Evolutionary conservation across 768 basidiomycete genomes (phyloP).

Genomic region (Leccinum aurantiacum): DNA sequence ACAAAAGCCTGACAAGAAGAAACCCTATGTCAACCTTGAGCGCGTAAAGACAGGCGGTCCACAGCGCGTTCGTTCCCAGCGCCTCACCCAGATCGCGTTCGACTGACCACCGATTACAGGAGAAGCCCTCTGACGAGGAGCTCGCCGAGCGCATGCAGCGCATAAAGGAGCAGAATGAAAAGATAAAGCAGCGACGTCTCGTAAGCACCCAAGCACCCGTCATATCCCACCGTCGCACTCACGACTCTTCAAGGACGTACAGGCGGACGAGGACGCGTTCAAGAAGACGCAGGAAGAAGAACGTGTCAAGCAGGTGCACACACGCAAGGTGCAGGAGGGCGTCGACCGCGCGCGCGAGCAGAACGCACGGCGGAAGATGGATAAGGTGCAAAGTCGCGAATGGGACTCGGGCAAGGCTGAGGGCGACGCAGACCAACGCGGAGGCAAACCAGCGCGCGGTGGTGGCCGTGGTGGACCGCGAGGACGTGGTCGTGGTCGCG

Average conservation of each 20-base stretch:
- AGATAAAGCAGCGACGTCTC: conserved; percentile 67
- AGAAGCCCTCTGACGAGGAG: conserved; percentile 67
- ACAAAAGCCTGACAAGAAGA: conserved; percentile 51
- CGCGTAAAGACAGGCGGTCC: conserved; percentile 81
- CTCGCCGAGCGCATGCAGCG: conserved; percentile 67
- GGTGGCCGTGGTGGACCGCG: conserved; percentile 32
- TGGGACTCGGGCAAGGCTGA: conserved; percentile 67
- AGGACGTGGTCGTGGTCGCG: conserved; percentile 38
- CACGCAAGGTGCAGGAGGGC: conserved; percentile 64
- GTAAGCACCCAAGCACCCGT: conserved; percentile 37
- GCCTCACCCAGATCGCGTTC: neutral
- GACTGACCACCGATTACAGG: conserved; percentile 41
- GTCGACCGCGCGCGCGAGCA: conserved; percentile 73
- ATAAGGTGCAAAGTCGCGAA: conserved; percentile 74
- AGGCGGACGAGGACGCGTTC: conserved; percentile 81
- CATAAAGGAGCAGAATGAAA: conserved; percentile 72
- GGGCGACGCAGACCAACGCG: conserved; percentile 18
- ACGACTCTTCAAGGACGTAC: conserved; percentile 55
- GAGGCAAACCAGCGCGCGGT: conserved; percentile 32
- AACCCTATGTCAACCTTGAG: conserved; percentile 78
- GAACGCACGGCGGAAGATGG: conserved; percentile 79
- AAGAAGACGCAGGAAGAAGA: conserved; percentile 66
- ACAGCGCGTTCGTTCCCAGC: conserved; percentile 51
- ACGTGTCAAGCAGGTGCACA: conserved; percentile 54
- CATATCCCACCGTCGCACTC: neutral